Evolutionary conservation across 176 grass and related monocot species (phyloP).

Genomic region (Cenchrus fungigraminus): DNA sequence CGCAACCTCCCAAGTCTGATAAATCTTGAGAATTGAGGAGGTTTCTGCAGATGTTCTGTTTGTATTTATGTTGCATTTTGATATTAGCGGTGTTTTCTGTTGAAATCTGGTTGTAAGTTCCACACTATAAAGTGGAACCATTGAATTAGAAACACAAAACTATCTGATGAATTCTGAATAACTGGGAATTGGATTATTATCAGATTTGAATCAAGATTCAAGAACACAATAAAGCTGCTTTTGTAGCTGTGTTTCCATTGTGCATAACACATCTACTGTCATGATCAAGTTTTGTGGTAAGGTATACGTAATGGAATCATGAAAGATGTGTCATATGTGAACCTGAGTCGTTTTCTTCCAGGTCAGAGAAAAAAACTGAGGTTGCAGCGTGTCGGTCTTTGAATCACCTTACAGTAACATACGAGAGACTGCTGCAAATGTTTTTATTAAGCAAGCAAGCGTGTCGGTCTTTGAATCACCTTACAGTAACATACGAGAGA

Average conservation of each 20-base stretch:
- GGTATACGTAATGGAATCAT: neutral
- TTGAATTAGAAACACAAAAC: neutral
- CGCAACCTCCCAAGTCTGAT: neutral
- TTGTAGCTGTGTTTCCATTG: neutral
- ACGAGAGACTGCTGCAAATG: no score
- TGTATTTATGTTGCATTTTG: neutral
- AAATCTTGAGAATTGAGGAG: neutral
- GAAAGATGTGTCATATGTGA: neutral
- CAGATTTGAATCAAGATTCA: neutral
- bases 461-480: no score
- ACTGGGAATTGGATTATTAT: neutral
- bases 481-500: no score
- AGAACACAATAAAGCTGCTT: neutral
- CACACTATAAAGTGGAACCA: neutral
- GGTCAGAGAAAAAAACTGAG: neutral
- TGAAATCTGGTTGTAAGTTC: neutral
- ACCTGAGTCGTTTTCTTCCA: neutral
- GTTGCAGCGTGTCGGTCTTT: neutral
- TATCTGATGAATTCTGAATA: neutral
- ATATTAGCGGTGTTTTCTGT: neutral
- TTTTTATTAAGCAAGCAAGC: no score
- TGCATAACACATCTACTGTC: neutral
- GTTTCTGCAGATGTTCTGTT: neutral
- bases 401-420: no score
- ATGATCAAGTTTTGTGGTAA: neutral